Evolutionary conservation across 768 basidiomycete genomes (phyloP), one percentile per base, ranked within the genome.

Genomic region (Exidia glandulosa): DNA sequence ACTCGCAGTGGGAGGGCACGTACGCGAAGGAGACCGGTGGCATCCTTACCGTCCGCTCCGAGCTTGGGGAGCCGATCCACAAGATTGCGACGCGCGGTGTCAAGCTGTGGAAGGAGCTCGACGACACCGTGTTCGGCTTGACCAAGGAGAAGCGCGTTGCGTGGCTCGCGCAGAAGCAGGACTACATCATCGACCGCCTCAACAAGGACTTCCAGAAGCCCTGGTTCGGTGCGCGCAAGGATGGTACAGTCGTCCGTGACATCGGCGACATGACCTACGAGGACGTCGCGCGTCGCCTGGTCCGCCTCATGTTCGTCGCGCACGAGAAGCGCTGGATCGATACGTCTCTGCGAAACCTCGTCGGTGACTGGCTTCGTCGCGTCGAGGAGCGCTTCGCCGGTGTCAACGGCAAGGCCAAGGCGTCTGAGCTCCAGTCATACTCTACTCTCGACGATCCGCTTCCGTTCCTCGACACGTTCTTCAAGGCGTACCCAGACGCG

Each of bases 41-140:
- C 34, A 88, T 98, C 65, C 81, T 98, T 62, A 98, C 95, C 5
- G 96, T 99, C 62, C 89, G 87, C 65, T 98, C 95, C 3, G 96
- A 99, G 77, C 82, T 99, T 56, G 94, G 94, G 41, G 96, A 99
- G 73, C 96, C 96, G 12, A 98, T 98, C 66, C 96, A 99, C 78
- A 99, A 99, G 79, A 90, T 99, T 69, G 94, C 96, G 33, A 99
- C 87, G 45, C 89, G 96, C 55, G 96, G 83, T 34, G 91, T 99
- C 72, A 97, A 90, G 78, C 79, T 99, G 45, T 99, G 96, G 96
- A 93, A 94, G 73, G 94, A 98, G 76, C 97, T 97, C 70, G 96
- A 99, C 68, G 86, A 95, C 66, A 91, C 86, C 27, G 89, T 99
- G 60, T 99, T 98, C 82, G 88, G 86, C 71, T 72, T 97, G 66